Evolutionary conservation across 1,284 basidiomycete species (phyloP), one percentile per base, ranked within the genome.

Genomic region (Stereum hirsutum): DNA sequence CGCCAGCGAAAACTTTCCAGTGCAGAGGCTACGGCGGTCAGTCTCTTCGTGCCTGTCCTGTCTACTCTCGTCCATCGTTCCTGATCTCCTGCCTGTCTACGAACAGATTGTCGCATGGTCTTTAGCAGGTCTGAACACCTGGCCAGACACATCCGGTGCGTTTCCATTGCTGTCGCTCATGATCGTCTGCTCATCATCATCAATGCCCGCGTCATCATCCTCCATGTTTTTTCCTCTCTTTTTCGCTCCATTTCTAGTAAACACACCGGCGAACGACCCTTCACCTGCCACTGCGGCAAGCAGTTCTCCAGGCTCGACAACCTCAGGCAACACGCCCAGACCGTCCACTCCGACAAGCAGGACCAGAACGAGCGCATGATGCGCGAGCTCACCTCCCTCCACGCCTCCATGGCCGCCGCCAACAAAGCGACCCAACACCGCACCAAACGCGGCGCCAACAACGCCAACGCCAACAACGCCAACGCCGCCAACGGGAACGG

Each of bases 231-330:
- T n/a, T n/a, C n/a, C n/a, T n/a, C n/a, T n/a, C n/a, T n/a, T n/a
- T n/a, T n/a, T n/a, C n/a, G 40, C 45, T 45, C 42, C 31, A 39
- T 19, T 41, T 25, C 1, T 64, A 95, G 93, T 53, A 97, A 97
- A 74, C 94, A 97, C 62, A 97, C 94, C 14, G 94, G 94, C 48
- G 94, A 97, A 60, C 78, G 92, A 5, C 94, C 94, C 4, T 97
- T 97, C 65, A 79, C 81, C 38, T 98, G 94, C 60, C 93, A 97
- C 58, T 98, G 94, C 67, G 79, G 81, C 23, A 95, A 96, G 61
- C 85, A 94, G 47, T 97, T 98, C 59, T 95, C 91, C 14, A 83
- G 94, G 20, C 82, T 97, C 57, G 94, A 98, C 69, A 98, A 98
- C 59, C 76, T 98, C 10, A 81, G 94, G 37, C 94, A 97, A 58